phyloP scores from a whole-genome alignment of 345 rosid species.

The Punica granatum region DNA sequence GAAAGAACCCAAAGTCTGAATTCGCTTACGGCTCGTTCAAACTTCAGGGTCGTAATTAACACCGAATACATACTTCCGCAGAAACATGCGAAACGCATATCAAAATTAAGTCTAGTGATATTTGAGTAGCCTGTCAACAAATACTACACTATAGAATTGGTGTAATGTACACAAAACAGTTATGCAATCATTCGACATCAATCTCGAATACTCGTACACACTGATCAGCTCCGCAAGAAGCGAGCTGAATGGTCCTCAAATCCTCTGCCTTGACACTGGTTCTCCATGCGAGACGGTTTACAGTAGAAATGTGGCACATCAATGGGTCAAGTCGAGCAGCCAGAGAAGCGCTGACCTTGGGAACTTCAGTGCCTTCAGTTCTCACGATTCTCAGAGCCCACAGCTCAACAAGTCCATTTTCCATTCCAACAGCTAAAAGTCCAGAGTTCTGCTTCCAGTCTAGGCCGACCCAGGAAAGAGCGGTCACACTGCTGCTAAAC shows the following conservation, averaged over 20 bases:
- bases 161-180: neutral
- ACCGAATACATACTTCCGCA: too few relatives aligned
- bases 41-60: too few relatives aligned
- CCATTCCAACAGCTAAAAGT: constrained; percentile 74
- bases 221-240: constrained; percentile 86
- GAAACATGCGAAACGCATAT: neutral
- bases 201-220: constrained; percentile 71
- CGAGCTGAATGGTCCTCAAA: constrained; percentile 34
- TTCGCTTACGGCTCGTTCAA: neutral
- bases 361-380: constrained; percentile 15
- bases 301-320: constrained; percentile 76
- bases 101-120: neutral
- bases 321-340: constrained; percentile 38
- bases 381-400: constrained; percentile 37
- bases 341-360: constrained; percentile 26
- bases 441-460: constrained; percentile 45
- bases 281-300: constrained; percentile 70
- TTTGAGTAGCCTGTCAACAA: neutral
- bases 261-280: constrained; percentile 26
- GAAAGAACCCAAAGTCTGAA: neutral
- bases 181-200: constrained; percentile 13
- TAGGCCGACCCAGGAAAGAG: constrained; percentile 73
- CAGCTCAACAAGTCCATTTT: constrained; percentile 63
- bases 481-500: constrained; percentile 73
- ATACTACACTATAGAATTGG: constrained; percentile 4